Evolutionary conservation across 805 yeast genomes (phyloP).

Genomic region (Wickerhamomyces subpelliculosus): DNA sequence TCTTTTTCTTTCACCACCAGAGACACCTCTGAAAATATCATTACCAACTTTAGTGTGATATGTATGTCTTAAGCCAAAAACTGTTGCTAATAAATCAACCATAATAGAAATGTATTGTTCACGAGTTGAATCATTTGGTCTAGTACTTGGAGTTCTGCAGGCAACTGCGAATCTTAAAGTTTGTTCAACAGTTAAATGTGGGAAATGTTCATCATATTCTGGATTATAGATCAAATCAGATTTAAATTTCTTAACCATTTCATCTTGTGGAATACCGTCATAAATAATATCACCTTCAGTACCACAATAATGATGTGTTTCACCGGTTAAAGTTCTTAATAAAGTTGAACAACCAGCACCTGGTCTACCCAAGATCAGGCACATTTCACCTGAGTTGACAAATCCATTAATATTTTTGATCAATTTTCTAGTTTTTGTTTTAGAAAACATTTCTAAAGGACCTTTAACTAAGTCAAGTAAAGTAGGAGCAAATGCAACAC

Average conservation of each 20-base stretch:
- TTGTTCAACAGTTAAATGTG: slow-evolving; percentile 66
- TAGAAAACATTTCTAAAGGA: slow-evolving; percentile 3
- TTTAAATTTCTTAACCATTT: slow-evolving; percentile 51
- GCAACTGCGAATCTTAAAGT: slow-evolving; percentile 65
- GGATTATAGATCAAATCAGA: slow-evolving; percentile 52
- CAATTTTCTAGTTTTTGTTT: slow-evolving; percentile 15
- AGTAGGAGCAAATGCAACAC: slow-evolving; percentile 9
- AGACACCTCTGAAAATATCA: slow-evolving; percentile 59
- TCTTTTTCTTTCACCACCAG: slow-evolving; percentile 83
- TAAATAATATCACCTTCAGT: slow-evolving; percentile 51
- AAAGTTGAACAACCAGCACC: slow-evolving; percentile 76
- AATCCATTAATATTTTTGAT: slow-evolving; percentile 14
- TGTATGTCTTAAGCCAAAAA: slow-evolving; percentile 55
- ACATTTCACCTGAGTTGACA: slow-evolving; percentile 58
- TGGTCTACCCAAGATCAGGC: slow-evolving; percentile 61
- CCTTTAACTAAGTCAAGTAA: slow-evolving; percentile 3
- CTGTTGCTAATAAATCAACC: slow-evolving; percentile 42
- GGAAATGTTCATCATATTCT: slow-evolving; percentile 66
- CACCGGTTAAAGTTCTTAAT: slow-evolving; percentile 56
- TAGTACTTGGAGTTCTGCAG: slow-evolving; percentile 54
- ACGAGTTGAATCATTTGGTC: slow-evolving; percentile 40
- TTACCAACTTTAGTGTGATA: slow-evolving; percentile 54
- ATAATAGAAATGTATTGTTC: slow-evolving; percentile 37
- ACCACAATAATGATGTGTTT: slow-evolving; percentile 35
- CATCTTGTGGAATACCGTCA: slow-evolving; percentile 52